A percentile compares a stretch with the other conserved stretches of the same genome.
phyloP scores from a whole-genome alignment of 257 asterid genomes.

The Solanum piurae region DNA sequence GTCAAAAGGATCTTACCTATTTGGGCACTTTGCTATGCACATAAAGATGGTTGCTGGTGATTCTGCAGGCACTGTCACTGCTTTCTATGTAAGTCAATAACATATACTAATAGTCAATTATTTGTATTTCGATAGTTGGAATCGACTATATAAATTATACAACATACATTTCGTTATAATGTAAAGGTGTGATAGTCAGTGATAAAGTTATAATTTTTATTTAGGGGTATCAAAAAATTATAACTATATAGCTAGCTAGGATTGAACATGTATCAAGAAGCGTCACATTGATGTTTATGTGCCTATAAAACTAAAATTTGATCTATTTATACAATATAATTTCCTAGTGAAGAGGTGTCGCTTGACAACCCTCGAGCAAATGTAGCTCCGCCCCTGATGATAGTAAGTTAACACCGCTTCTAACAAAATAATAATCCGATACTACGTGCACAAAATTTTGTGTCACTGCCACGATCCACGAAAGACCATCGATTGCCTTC shows the following conservation, averaged over 20 bases:
- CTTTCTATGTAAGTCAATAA: constrained; percentile 48
- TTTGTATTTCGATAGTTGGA: neutral
- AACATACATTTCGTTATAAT: neutral
- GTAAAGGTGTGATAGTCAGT: neutral
- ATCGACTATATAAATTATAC: neutral
- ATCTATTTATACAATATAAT: neutral
- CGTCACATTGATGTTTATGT: neutral
- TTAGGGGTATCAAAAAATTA: neutral
- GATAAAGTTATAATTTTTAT: neutral
- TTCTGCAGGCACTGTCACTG: constrained; percentile 88
- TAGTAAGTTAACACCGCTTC: neutral
- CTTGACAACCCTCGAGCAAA: neutral
- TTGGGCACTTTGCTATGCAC: constrained; percentile 76
- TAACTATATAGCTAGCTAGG: neutral
- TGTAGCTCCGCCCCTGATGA: neutral
- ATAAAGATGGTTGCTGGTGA: constrained; percentile 81
- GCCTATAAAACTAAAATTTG: too few species aligned
- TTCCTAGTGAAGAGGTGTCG: neutral
- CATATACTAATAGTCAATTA: neutral
- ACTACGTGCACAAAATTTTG: neutral
- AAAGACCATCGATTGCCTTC: neutral
- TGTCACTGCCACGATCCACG: neutral
- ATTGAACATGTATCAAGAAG: neutral
- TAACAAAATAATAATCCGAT: neutral
- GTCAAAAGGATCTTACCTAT: constrained; percentile 68